Percentiles rank a stretch among this genome's conserved stretches.
Conservation (phyloP, 2,329 filamentous ascomycete genomes). For the Dactylonectria macrodidyma region DNA sequence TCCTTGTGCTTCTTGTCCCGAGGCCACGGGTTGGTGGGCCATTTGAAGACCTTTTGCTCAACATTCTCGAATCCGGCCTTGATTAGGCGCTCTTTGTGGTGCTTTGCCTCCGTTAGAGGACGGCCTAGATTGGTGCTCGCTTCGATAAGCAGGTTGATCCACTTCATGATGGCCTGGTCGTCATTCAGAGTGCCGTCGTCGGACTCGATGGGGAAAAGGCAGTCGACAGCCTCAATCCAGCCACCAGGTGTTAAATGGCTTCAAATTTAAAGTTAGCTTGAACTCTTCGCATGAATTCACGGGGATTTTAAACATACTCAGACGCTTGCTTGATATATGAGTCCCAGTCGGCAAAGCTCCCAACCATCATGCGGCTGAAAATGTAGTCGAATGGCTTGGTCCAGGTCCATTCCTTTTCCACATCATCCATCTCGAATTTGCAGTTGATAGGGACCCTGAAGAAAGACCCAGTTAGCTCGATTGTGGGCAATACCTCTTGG, state of each 20-base stretch:
- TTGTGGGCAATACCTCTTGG: not conserved
- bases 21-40: slow-evolving; percentile 20
- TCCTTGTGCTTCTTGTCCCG: slow-evolving; percentile 21
- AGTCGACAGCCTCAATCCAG: too few relatives aligned
- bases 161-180: too few relatives aligned
- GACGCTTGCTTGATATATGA: slow-evolving; percentile 17
- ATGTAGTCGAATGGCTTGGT: slow-evolving; percentile 30
- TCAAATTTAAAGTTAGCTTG: too few relatives aligned
- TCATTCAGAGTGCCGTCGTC: too few relatives aligned
- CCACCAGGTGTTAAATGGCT: too few relatives aligned
- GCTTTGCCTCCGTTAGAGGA: too few relatives aligned
- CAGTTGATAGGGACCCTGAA: slow-evolving; percentile 25
- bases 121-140: too few relatives aligned
- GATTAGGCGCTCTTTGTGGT: too few relatives aligned
- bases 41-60: slow-evolving; percentile 10
- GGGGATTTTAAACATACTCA: slow-evolving; percentile 10
- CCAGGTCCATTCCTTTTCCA: slow-evolving; percentile 39
- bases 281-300: too few relatives aligned
- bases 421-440: slow-evolving; percentile 29
- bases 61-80: slow-evolving; percentile 4
- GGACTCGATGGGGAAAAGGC: too few relatives aligned
- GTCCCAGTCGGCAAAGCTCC: slow-evolving; percentile 37
- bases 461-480: fast-evolving
- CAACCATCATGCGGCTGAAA: slow-evolving; percentile 35
- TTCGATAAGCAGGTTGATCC: too few relatives aligned